Evolutionary conservation across 108 stramenopile genomes (phyloP), one percentile per base, ranked within the genome.

Genomic region (Skeletonema costatum): DNA sequence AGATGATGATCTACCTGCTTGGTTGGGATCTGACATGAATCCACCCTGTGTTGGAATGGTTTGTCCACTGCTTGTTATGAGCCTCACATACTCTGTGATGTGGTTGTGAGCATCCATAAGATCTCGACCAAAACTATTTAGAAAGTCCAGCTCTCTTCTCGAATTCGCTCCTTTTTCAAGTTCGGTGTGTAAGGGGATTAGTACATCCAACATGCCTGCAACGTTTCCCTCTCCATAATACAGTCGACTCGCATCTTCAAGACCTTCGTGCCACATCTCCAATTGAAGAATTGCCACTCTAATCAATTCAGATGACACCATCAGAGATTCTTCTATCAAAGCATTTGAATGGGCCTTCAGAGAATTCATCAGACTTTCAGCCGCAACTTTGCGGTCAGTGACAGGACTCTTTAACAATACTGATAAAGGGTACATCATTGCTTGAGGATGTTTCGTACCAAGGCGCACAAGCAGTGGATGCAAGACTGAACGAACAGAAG

Each of bases 271-370:
- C 99, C 99, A 99, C 50, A 92, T 83, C 80, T 99, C 99, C n/a
- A 99, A 86, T 50, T n/a, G n/a, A n/a, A n/a, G n/a, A n/a, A 99
- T 98, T 46, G 98, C 98, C n/a, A 99, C 97, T n/a, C 98, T 90
- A 58, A 99, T 98, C 19, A 99, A 86, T 75, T 99, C 98, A 7
- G 92, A 86, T 33, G 95, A 96, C 2, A 99, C 99, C 85, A 98
- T 83, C 5, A 92, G 75, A 7, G 98, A 96, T 74, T 99, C 96
- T 73, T 98, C 96, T 8, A 98, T 97, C 42, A 99, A 76, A 8
- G 85, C 85, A 69, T 88, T 89, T 48, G 96, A 93, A 70, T 94
- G 92, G 13, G 86, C 88, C 56, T 87, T 82, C 21, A 99, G 74
- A 17, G 93, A 86, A 65, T 87, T 86, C 91, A 99, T 93, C 32